Percentiles rank a stretch among this genome's conserved stretches.
Evolutionary conservation across 768 basidiomycete species (phyloP).

Genomic region (Pleurotus salmoneostramineus): DNA sequence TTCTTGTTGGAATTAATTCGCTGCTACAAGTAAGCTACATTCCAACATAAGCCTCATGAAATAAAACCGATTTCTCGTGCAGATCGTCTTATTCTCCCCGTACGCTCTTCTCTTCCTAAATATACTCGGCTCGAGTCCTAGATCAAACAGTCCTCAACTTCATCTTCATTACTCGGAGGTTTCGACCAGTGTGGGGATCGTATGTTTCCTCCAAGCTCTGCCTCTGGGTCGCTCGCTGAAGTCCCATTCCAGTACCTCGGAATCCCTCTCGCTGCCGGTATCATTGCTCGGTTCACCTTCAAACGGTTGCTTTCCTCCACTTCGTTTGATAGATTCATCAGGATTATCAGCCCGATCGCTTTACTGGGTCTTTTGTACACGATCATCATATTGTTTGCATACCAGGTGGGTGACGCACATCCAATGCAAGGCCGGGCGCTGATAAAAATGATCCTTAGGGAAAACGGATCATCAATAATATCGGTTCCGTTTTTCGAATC

Average conservation of each 20-base stretch:
- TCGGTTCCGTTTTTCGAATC: slow-evolving; percentile 75
- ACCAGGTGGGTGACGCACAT: slow-evolving; percentile 29
- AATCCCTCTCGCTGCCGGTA: slow-evolving; percentile 70
- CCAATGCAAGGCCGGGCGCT: neutral
- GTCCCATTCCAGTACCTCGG: slow-evolving; percentile 62
- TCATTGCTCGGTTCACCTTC: slow-evolving; percentile 61
- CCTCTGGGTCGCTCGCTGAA: neutral
- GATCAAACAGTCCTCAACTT: slow-evolving; percentile 26
- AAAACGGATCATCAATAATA: slow-evolving; percentile 66
- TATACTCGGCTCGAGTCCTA: slow-evolving; percentile 43
- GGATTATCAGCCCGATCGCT: slow-evolving; percentile 62
- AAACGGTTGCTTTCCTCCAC: slow-evolving; percentile 38
- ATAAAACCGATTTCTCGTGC: slow-evolving; percentile 17
- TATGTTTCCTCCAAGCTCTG: slow-evolving; percentile 29
- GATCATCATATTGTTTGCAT: slow-evolving; percentile 71
- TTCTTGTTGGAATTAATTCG: slow-evolving; percentile 79
- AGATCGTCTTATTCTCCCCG: slow-evolving; percentile 75
- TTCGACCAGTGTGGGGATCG: slow-evolving; percentile 67
- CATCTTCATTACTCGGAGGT: slow-evolving; percentile 55
- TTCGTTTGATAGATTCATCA: slow-evolving; percentile 63
- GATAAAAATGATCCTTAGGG: slow-evolving; percentile 15
- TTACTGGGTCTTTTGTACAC: slow-evolving; percentile 80
- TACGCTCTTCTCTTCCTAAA: slow-evolving; percentile 73
- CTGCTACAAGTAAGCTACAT: slow-evolving; percentile 30
- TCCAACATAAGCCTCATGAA: neutral